Evolutionary conservation across 2,329 filamentous ascomycete species (phyloP), one percentile per base, ranked within the genome.

Genomic region (Trichoderma simmonsii): DNA sequence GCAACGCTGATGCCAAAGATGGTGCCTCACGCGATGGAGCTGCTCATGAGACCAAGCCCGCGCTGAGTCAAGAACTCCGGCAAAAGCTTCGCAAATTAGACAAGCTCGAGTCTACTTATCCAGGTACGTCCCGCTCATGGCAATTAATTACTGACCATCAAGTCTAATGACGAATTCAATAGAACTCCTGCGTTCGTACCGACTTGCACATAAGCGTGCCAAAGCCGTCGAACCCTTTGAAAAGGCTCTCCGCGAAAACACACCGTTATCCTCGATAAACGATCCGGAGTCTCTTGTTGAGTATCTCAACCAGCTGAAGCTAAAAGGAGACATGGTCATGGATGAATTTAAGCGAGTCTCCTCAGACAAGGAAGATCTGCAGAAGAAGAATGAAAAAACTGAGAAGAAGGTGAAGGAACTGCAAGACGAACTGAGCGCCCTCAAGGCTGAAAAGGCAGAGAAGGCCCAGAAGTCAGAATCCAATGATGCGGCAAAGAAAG

Each of bases 211-310:
- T 83, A 90, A 93, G 71, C 91, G 94, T 66, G 93, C 95, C 56
- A 90, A 92, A 14, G 90, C 92, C 3, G 97, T 98, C 77, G 96
- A 98, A 78, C 92, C 94, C 0, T 99, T 99, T 80, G 96, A 99
- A 82, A 91, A 93, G 70, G 91, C 92, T 0, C 86, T 99, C 8
- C 93, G 94, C 77, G 96, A 99, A 79, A 93, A 97, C 77, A 99
- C 96, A 0, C 95, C 96, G 3, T 85, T 98, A 43, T 93, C 93
- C 5, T 95, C 94, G 18, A 97, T 99, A 76, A 87, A 86, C 76
- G 96, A 99, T 73, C 93, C 95, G 0, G 89, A 90, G 68, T 92
- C 94, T 2, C 86, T 99, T 39, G 88, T 94, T 7, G 95, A 98
- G 81, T 99, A 98, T 78, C 86, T 99, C 32, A 94, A 92, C 76